Evolutionary conservation across 169 alveolate genomes (phyloP).

Genomic region (Plasmodium cynomolgi): DNA sequence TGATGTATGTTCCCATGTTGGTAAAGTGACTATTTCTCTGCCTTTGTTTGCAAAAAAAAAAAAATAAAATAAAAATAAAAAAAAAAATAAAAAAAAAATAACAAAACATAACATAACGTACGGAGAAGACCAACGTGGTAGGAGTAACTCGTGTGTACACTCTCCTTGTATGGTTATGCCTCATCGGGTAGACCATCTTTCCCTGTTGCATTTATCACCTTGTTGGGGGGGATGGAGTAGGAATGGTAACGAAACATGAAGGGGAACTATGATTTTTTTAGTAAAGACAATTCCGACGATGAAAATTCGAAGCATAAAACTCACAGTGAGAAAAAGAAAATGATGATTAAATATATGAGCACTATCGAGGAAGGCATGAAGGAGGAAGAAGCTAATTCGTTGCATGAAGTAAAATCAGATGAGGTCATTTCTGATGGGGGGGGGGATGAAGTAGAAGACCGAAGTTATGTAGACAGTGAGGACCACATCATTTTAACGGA

Average conservation of each 20-base stretch:
- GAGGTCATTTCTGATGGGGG: conserved; percentile 1
- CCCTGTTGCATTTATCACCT: neutral
- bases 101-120: neutral
- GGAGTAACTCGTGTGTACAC: neutral
- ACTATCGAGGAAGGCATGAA: conserved; percentile 32
- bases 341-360: conserved; percentile 35
- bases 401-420: neutral
- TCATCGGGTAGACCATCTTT: neutral
- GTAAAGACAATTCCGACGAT: conserved; percentile 6
- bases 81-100: neutral
- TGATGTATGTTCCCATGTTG: neutral
- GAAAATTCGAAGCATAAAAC: conserved; percentile 16
- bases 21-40: neutral
- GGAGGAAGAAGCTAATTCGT: conserved; percentile 1
- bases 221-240: neutral
- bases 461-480: conserved; percentile 45
- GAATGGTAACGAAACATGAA: conserved; percentile 1
- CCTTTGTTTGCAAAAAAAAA: neutral
- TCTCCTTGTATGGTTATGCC: neutral
- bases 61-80: neutral
- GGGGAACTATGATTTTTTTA: conserved; percentile 9
- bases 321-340: conserved; percentile 15
- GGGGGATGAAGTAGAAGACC: neutral
- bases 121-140: neutral
- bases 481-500: conserved; percentile 36